Percentiles rank a stretch among this genome's conserved stretches.
Conservation (phyloP, 2,329 filamentous ascomycete species). For the Diplodia corticola region DNA sequence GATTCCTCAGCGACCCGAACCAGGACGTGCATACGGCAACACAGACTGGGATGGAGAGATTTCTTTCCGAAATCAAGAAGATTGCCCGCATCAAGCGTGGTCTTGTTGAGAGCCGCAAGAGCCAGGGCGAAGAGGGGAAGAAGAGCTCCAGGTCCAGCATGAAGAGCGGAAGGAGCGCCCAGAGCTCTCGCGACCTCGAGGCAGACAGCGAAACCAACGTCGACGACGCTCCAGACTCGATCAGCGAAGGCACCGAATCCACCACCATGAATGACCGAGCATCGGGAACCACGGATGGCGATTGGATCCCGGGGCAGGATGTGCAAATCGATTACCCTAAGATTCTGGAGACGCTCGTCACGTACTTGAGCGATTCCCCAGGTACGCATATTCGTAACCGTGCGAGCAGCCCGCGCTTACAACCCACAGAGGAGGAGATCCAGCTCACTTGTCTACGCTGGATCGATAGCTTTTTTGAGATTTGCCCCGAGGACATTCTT, state of each 20-base stretch:
- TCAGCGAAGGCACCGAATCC: conserved; percentile 39
- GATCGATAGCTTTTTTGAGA: conserved; percentile 96
- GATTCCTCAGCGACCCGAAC: conserved; percentile 89
- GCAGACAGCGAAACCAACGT: conserved; percentile 60
- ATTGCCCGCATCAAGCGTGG: conserved; percentile 92
- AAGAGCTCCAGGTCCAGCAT: conserved; percentile 65
- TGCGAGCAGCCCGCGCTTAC: conserved; percentile 29
- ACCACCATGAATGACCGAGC: conserved; percentile 40
- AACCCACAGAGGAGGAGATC: conserved; percentile 75
- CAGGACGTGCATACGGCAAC: conserved; percentile 93
- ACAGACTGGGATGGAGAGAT: conserved; percentile 83
- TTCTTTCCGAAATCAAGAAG: conserved; percentile 89
- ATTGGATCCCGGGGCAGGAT: conserved; percentile 97
- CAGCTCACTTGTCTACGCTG: conserved; percentile 87
- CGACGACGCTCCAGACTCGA: conserved; percentile 52
- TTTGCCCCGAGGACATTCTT: conserved; percentile 93
- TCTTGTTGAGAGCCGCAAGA: conserved; percentile 79
- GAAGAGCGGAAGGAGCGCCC: conserved; percentile 34
- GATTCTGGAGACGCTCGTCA: conserved; percentile 87
- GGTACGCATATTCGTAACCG: conserved; percentile 53
- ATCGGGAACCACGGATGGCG: conserved; percentile 67
- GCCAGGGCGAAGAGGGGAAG: conserved; percentile 63
- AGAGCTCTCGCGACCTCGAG: conserved; percentile 28
- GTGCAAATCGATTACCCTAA: conserved; percentile 90
- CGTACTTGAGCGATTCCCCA: conserved; percentile 79